Base-by-base conservation (phyloP, 768 basidiomycete genomes). In the Panaeolus papilionaceus region DNA sequence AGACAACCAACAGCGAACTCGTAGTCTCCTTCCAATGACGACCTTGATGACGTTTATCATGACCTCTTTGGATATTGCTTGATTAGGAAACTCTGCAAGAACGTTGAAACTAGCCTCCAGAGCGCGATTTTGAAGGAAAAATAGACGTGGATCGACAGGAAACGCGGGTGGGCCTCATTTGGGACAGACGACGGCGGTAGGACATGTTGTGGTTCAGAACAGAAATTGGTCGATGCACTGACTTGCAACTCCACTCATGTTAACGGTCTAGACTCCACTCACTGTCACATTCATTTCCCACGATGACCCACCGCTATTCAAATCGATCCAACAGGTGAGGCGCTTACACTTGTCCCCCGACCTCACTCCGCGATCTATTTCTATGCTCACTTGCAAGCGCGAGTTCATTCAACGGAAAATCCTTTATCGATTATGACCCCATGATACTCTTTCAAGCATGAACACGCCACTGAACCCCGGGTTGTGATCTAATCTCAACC, bases 161-260 rank as follows among this genome's bases (percentile, higher is more conserved):
- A 33, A 33, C 26, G 54, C 54, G 54, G 54, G 9, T 14, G 54
- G 54, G 33, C 54, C 54, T 58, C 54, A 28, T 58, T 58, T 58
- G 28, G 54, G 26, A 58, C 28, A 33, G 28, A 14, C 28, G 28
- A 58, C 54, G 54, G 54, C 54, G 54, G 54, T 23, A 58, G 54
- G 54, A 58, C 54, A 58, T 58, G 54, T 58, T 58, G 54, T 58
- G 54, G 54, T 58, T 58, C 54, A 58, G 54, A 58, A 58, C 54
- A 58, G 54, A 58, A 58, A 58, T 18, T 28, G 14, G 3, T 16
- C 11, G 33, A 10, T 51, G 28, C 54, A 1, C 26, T 33, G 37
- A 28, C 20, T 58, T 58, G 8, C 54, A 58, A 58, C 54, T 37
- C 54, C 54, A 58, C 54, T 37, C 54, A 58, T 58, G 14, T 23